Conservation (phyloP, 1,284 basidiomycete species). For the Lentinula novae-zelandiae region DNA sequence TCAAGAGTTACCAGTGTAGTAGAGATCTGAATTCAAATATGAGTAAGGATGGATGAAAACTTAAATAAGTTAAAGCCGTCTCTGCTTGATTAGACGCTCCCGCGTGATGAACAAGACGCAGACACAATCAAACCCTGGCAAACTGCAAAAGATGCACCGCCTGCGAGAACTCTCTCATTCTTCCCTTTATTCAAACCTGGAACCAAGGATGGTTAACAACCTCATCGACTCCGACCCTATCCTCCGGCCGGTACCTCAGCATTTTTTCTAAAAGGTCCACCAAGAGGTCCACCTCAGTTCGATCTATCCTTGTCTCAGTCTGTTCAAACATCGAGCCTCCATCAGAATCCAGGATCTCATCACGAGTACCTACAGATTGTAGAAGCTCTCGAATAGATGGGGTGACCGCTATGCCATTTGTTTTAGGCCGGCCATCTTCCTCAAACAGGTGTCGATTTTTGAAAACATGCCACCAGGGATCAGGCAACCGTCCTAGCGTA, state of each 20-base stretch:
- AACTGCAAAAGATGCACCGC: no score
- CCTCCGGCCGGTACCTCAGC: constrained; percentile 34
- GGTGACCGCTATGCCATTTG: constrained; percentile 22
- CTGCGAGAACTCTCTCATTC: no score
- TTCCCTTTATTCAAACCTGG: no score
- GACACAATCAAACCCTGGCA: no score
- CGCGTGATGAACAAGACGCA: no score
- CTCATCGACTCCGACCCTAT: constrained; percentile 31
- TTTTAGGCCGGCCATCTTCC: constrained; percentile 23
- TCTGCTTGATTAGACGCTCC: no score
- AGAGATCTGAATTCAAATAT: no score
- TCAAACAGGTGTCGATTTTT: constrained; percentile 28
- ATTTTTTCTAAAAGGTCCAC: constrained; percentile 34
- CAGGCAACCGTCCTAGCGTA: constrained; percentile 31
- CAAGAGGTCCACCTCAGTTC: constrained; percentile 31
- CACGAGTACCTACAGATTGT: constrained; percentile 26
- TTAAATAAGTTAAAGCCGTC: no score
- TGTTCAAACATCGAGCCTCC: constrained; percentile 31
- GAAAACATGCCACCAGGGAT: constrained; percentile 33
- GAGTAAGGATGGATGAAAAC: not conserved
- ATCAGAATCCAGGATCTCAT: constrained; percentile 19
- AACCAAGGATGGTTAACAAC: constrained; percentile 33
- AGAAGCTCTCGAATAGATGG: constrained; percentile 27
- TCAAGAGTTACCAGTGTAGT: no score
- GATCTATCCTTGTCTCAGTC: constrained; percentile 21